Base-by-base conservation (phyloP, 108 stramenopile species). In the Licmophora abbreviata region DNA sequence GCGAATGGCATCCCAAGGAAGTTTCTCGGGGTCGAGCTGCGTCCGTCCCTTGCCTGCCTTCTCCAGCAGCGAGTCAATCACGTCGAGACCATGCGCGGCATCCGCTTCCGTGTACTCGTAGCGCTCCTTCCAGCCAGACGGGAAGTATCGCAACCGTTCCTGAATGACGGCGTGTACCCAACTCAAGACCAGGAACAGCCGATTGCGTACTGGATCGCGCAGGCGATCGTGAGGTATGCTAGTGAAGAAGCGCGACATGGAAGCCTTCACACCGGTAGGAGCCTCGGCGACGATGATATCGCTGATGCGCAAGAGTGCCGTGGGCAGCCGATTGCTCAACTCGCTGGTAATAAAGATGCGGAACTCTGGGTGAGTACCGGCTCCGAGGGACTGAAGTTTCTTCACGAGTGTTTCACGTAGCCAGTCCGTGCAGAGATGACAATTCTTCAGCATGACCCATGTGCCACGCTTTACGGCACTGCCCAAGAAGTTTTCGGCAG, bases 371-470 rank as follows among this genome's bases (percentile, higher is more conserved):
- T 94, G 74, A 12, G 80, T 76, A 18, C 60, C 60, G 1, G 41
- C 66, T 34, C 76, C 69, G 6, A 94, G 69, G 6, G 77, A 66
- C 47, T 93, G 93, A 14, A 98, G 88, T 60, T 59, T 83, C 70
- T 97, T 97, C 47, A 97, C 96, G n/a, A 98, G 76, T 4, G 77
- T 72, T 21, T 82, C 83, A 30, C 58, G 74, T n/a, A 99, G 71
- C 97, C 96, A 99, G 42, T 94, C 95, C 24, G 92, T 82, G 46
- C 95, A 96, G n/a, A 99, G 64, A 66, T 99, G 99, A 15, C 83
- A 74, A 61, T 99, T 99, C 53, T 96, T 90, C 36, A 99, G 69
- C 73, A 99, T 74, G 4, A 99, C 97, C 99, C 99, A 99, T 18
- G 76, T 83, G 27, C 97, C 97, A 48, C 72, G 48, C 49, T 92